A percentile compares a stretch with the other conserved stretches of the same genome.
Conservation (phyloP, 176 grass and related monocot genomes). For the Paspalum vaginatum region DNA sequence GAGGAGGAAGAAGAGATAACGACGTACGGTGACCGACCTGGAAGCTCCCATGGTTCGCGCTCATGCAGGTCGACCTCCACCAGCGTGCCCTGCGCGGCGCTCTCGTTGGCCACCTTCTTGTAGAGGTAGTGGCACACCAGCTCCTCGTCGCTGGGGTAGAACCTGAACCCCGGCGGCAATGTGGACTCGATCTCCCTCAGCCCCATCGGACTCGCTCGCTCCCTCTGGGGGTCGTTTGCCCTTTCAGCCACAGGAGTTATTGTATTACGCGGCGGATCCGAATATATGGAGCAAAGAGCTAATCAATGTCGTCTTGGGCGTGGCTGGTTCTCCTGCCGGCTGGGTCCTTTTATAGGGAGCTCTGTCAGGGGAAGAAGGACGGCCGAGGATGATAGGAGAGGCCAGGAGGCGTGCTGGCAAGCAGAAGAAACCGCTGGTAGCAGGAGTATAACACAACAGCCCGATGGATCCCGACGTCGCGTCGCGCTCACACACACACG, state of each 20-base stretch:
- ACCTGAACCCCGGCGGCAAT: constrained; percentile 96
- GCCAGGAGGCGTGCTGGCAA: background rate
- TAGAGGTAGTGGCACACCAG: constrained; percentile 93
- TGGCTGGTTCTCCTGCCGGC: background rate
- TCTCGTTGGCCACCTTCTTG: constrained; percentile 87
- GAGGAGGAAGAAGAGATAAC: background rate
- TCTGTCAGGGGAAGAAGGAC: background rate
- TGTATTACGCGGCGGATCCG: background rate
- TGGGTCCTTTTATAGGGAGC: constrained; percentile 38
- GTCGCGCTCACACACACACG: too few species aligned
- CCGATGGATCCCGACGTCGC: too few species aligned
- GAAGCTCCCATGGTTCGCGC: constrained; percentile 93
- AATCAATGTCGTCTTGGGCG: background rate
- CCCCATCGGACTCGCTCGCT: too few species aligned
- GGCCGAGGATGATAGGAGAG: background rate
- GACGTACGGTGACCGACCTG: too few species aligned
- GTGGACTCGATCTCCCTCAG: constrained; percentile 85
- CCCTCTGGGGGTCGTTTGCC: too few species aligned
- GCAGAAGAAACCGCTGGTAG: background rate
- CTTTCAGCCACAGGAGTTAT: background rate
- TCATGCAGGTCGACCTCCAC: constrained; percentile 94
- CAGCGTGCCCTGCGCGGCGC: constrained; percentile 63
- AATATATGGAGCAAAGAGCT: background rate
- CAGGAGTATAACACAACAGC: too few species aligned
- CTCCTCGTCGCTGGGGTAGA: constrained; percentile 97